Evolutionary conservation across 1,284 basidiomycete genomes (phyloP), one percentile per base, ranked within the genome.

Genomic region (Malassezia sympodialis): DNA sequence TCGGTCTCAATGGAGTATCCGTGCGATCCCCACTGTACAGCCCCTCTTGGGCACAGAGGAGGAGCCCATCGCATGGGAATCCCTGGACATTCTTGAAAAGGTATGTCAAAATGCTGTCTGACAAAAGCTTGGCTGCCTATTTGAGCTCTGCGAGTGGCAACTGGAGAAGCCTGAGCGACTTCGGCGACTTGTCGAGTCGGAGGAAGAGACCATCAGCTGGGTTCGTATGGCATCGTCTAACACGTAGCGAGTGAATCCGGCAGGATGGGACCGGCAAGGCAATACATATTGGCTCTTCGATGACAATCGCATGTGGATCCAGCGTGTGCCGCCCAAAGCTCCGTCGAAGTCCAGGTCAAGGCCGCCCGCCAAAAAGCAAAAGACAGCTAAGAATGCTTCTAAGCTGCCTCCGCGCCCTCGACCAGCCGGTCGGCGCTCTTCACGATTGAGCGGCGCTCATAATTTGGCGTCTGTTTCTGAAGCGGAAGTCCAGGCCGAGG

Each of bases 201-300:
- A 80, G 45, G 78, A 78, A 5, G 79, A 80, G 8, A 72, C 77
- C 15, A 69, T 75, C 0, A 73, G 73, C 39, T 80, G 79, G 79
- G 78, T 78, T 34, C 40, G 77, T 64, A 5, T 8, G 23, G 46
- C n/a, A 14, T 3, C 17, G 7, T 35, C 31, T 46, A 21, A 34
- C 14, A 37, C n/a, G 19, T 31, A 63, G 88, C 54, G 72, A 27
- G 83, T 87, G 51, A 86, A 89, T 67, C 88, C 89, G 2, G 83
- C 90, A 62, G 89, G 90, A 8, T 87, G 85, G 68, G 89, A 93
- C 68, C 79, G 81, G 17, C 83, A 84, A 65, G 79, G 79, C 21
- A 90, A 89, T 73, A 84, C 85, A 0, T 93, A 90, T 73, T 90
- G 87, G 88, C 77, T 89, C 19, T 87, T 90, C 64, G 88, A 88